Evolutionary conservation across 1,139 yeast species (phyloP), one percentile per base, ranked within the genome.

Genomic region (Geotrichum fermentans): DNA sequence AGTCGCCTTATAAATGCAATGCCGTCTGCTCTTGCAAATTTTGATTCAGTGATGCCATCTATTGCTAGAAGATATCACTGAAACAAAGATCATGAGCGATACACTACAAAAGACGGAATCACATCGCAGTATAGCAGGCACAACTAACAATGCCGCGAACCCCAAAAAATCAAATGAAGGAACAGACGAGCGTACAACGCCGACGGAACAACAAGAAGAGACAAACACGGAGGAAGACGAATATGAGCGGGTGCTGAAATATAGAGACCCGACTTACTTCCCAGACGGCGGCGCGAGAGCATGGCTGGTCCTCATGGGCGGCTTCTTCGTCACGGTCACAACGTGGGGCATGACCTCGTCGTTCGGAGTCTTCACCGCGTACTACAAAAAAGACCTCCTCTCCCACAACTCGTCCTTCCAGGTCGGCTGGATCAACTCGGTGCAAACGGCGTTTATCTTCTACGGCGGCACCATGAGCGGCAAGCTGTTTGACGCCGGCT

Each of bases 351-450:
- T 81, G 21, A 73, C 77, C 53, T 81, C 80, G 54, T 67, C 82
- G 1, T 68, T 77, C 45, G 87, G 87, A 43, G 82, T 80, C 1
- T 77, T 79, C 51, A 83, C 82, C 59, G 73, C 80, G 2, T 81
- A 80, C 57, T 73, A 80, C 20, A 60, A 75, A 2, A 58, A 64
- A 2, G 71, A 75, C 50, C 77, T 78, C 49, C 67, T 80, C 38
- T 59, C 61, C 1, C 56, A 68, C 37, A 63, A 68, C 2, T 60
- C 75, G 3, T 67, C 58, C 24, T 59, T 60, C 14, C 53, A 58
- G 21, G 53, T 60, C 26, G 56, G 61, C 11, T 60, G 63, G 62
- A 56, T 60, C 26, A 61, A 60, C 8, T 58, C 62, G 3, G 52
- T 59, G 21, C 63, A 60, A 41, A 65, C 62, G 10, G 56, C 50